Percentiles rank a stretch among this genome's conserved stretches.
These are phyloP conservation scores for Elsinoe batatas DNA, from an alignment of 2,329 filamentous ascomycete genomes.

Conservation along the genomic window DNA sequence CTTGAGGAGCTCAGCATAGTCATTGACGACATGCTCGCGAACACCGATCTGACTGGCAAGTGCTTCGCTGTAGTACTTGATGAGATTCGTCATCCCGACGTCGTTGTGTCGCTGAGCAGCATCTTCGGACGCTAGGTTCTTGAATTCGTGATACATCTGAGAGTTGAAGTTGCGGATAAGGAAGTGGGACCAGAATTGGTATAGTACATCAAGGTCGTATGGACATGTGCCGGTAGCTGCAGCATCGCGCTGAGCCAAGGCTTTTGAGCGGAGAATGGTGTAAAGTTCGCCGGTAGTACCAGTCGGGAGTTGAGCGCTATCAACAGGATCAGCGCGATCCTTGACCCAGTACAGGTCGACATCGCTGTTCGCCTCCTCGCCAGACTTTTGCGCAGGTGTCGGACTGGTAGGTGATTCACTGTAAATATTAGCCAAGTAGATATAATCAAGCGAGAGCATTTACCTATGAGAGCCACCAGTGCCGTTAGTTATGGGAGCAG, in stretches of 20 bases:
- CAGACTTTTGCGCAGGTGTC: not conserved
- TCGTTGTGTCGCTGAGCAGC: slow-evolving; percentile 40
- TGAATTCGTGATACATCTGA: slow-evolving; percentile 67
- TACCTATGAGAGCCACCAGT: not conserved
- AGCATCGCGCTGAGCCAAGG: slow-evolving; percentile 40
- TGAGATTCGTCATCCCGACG: slow-evolving; percentile 51
- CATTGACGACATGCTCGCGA: slow-evolving; percentile 42
- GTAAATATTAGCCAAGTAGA: not conserved
- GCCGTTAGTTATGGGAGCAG: slow-evolving; percentile 26
- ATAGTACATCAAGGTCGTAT: slow-evolving; percentile 55
- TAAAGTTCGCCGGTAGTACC: slow-evolving; percentile 41
- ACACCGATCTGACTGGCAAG: slow-evolving; percentile 43
- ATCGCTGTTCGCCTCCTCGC: slow-evolving; percentile 7
- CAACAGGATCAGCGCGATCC: slow-evolving; percentile 35
- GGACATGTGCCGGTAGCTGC: slow-evolving; percentile 37
- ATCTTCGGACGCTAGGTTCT: slow-evolving; percentile 56
- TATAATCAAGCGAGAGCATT: not conserved
- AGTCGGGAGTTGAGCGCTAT: slow-evolving; percentile 29
- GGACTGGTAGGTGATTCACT: not conserved
- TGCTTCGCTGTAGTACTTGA: slow-evolving; percentile 55
- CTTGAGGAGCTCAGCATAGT: slow-evolving; percentile 47
- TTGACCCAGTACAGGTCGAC: slow-evolving; percentile 42
- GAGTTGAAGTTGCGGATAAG: slow-evolving; percentile 64
- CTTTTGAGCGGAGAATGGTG: slow-evolving; percentile 38
- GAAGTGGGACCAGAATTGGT: slow-evolving; percentile 67